Percentiles rank a stretch among this genome's conserved stretches.
phyloP scores from a whole-genome alignment of 2,329 filamentous ascomycete species.

The Aspergillus sp. region DNA sequence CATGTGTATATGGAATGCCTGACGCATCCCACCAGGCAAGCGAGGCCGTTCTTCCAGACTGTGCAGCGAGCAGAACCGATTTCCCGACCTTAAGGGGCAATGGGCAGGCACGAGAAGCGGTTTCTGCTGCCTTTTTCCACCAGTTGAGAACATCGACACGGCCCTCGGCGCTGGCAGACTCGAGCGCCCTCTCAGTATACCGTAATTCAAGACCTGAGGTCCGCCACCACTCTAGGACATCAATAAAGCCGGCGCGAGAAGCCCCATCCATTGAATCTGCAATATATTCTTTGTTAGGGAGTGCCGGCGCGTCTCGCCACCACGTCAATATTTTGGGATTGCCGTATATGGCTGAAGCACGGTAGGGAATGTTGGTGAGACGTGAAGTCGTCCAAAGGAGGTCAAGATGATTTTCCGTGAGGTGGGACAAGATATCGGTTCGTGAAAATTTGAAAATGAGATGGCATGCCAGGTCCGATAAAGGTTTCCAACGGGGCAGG shows the following conservation, averaged over 20 bases:
- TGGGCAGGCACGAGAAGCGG: constrained; percentile 53
- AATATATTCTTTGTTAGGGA: constrained; percentile 83
- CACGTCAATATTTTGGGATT: constrained; percentile 83
- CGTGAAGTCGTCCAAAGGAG: constrained; percentile 86
- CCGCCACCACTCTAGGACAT: constrained; percentile 91
- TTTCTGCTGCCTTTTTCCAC: constrained; percentile 75
- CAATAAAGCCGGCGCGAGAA: constrained; percentile 78
- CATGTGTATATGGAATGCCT: constrained; percentile 74
- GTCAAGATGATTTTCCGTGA: constrained; percentile 66
- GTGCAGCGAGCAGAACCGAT: constrained; percentile 77
- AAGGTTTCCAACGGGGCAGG: constrained; percentile 66
- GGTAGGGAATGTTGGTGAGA: constrained; percentile 77
- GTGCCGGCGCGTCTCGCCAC: constrained; percentile 82
- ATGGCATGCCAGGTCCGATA: constrained; percentile 80
- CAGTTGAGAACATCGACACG: constrained; percentile 86
- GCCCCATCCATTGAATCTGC: constrained; percentile 83
- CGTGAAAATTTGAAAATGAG: constrained; percentile 90
- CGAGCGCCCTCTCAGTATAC: constrained; percentile 83
- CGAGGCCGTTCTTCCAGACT: constrained; percentile 74
- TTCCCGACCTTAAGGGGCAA: constrained; percentile 76
- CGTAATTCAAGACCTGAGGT: constrained; percentile 74
- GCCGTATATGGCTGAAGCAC: constrained; percentile 83
- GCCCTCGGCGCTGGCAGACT: constrained; percentile 81
- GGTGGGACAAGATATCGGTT: constrained; percentile 71
- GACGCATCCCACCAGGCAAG: constrained; percentile 87